Evolutionary conservation across 768 basidiomycete species (phyloP).

Genomic region (Suillus cothurnatus): DNA sequence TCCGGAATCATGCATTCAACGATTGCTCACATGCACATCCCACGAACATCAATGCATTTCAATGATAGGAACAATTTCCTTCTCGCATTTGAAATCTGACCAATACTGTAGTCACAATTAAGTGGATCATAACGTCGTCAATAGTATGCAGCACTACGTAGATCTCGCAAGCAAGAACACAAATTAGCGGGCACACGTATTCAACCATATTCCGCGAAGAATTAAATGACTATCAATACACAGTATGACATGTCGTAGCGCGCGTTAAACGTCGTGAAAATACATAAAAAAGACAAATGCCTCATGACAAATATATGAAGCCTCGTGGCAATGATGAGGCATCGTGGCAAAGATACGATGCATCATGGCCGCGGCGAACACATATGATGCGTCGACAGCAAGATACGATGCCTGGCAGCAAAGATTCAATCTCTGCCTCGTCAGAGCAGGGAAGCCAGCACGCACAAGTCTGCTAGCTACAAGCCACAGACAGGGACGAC

Average conservation of each 20-base stretch:
- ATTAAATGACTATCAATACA: slow-evolving; percentile 29
- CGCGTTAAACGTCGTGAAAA: slow-evolving; percentile 9
- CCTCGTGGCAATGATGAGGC: neutral
- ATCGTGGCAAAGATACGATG: neutral
- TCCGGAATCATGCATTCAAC: no score
- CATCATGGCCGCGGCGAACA: slow-evolving; percentile 1
- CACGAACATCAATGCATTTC: neutral
- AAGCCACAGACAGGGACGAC: slow-evolving; percentile 28
- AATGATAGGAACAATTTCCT: neutral
- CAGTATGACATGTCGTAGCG: slow-evolving; percentile 25
- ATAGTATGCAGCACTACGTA: slow-evolving; percentile 2
- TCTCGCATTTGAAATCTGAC: neutral
- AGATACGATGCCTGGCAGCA: slow-evolving; percentile 1
- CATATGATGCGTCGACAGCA: neutral
- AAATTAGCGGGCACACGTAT: slow-evolving; percentile 1
- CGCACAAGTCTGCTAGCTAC: slow-evolving; percentile 19
- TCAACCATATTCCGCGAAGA: neutral
- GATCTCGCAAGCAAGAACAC: slow-evolving; percentile 6
- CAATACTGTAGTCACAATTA: neutral
- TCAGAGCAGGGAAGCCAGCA: neutral
- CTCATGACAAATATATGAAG: neutral
- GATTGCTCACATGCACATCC: neutral
- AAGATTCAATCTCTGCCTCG: slow-evolving; percentile 1
- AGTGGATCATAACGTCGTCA: neutral
- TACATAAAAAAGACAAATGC: slow-evolving; percentile 9